These are phyloP conservation scores for Capsicum baccatum DNA, from an alignment of 257 asterid species.

Conservation along the genomic window DNA sequence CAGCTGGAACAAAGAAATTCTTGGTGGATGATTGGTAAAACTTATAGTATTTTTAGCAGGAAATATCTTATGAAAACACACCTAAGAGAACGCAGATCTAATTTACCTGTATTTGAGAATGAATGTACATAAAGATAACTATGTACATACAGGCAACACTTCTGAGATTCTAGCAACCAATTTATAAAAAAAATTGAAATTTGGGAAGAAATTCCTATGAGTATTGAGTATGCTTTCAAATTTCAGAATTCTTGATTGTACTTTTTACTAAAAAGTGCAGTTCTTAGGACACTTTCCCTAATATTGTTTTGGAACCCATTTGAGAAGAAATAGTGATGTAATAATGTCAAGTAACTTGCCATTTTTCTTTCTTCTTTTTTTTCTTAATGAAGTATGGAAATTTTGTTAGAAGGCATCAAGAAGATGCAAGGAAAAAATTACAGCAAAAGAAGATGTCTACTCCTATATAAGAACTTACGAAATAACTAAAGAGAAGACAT, in stretches of 20 bases:
- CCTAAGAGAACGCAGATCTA: neutral
- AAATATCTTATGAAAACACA: constrained; percentile 6
- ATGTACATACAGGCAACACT: neutral
- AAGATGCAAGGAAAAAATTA: too few species aligned
- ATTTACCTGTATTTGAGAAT: neutral
- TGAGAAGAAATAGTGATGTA: neutral
- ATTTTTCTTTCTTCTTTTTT: neutral
- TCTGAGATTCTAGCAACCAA: neutral
- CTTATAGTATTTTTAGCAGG: neutral
- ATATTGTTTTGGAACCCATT: neutral
- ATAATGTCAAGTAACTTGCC: neutral
- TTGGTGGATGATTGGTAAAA: neutral
- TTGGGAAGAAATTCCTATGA: neutral
- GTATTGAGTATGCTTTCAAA: neutral
- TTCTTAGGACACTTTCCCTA: neutral
- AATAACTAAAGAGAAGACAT: too few species aligned
- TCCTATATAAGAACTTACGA: too few species aligned
- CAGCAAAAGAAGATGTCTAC: too few species aligned
- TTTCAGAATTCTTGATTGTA: constrained; percentile 20
- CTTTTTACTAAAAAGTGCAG: neutral
- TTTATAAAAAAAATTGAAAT: neutral
- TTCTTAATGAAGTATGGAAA: too few species aligned
- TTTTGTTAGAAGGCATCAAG: too few species aligned
- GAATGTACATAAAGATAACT: neutral
- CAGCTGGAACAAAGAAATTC: constrained; percentile 3